Conservation (phyloP, 106 monocot species). For the Dendrobium huoshanense region DNA sequence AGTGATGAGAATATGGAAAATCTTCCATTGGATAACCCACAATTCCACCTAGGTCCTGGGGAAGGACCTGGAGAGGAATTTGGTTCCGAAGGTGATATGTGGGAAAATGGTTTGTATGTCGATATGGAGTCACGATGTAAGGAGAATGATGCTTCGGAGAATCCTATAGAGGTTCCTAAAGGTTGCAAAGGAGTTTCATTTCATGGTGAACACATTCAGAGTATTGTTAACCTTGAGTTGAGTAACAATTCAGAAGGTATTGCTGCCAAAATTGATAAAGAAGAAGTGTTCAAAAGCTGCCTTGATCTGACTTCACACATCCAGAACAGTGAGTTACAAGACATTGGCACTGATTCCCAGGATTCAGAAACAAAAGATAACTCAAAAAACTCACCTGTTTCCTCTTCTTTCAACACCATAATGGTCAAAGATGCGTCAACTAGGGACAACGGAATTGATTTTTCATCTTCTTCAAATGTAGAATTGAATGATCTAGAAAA, state of each 20-base stretch:
- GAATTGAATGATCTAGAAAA: constrained; percentile 8
- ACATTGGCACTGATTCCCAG: constrained; percentile 8
- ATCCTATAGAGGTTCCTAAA: constrained; percentile 7
- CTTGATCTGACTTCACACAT: constrained; percentile 39
- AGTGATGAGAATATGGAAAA: constrained; percentile 41
- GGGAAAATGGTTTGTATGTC: constrained; percentile 43
- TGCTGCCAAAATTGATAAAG: constrained; percentile 21
- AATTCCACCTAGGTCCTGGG: constrained; percentile 90
- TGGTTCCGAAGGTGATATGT: constrained; percentile 31
- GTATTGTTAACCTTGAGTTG: constrained; percentile 1
- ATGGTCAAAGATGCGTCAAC: neutral
- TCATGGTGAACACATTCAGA: constrained; percentile 13
- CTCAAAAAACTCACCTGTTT: constrained; percentile 12
- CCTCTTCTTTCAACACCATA: constrained; percentile 15
- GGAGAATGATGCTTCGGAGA: constrained; percentile 7
- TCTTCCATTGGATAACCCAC: constrained; percentile 66
- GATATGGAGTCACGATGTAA: constrained; percentile 34
- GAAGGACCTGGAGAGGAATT: constrained; percentile 60
- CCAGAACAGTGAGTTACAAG: constrained; percentile 28
- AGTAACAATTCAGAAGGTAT: constrained; percentile 11
- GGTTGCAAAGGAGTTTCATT: constrained; percentile 10
- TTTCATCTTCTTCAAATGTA: constrained; percentile 10
- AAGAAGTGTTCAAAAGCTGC: constrained; percentile 68
- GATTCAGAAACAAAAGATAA: constrained; percentile 11
- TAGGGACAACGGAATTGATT: constrained; percentile 2